Percentiles rank a stretch among this genome's conserved stretches.
phyloP scores from a whole-genome alignment of 441 rosid genomes.

The Manihot esculenta region DNA sequence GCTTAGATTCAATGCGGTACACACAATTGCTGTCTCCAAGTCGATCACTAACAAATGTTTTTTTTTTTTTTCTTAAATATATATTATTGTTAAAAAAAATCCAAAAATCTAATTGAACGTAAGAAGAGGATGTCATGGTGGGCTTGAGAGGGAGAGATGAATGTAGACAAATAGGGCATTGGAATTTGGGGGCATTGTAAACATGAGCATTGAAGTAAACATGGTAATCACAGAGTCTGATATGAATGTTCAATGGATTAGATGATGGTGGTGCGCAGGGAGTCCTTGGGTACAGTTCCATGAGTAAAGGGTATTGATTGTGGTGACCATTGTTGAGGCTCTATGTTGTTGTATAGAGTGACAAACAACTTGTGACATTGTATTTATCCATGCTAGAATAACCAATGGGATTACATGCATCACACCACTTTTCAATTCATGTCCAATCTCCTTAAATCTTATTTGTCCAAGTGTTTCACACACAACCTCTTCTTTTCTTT shows the following conservation, averaged over 20 bases:
- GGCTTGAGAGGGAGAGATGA: constrained; percentile 43
- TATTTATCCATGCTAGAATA: not conserved
- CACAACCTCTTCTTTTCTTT: too few species aligned
- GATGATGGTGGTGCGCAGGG: constrained; percentile 43
- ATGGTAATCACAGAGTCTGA: not conserved
- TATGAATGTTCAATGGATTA: constrained; percentile 56
- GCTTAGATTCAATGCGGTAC: constrained; percentile 26
- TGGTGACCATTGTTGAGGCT: constrained; percentile 8
- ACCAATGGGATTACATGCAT: not conserved
- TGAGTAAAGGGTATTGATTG: constrained; percentile 25
- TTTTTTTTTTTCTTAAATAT: too few species aligned
- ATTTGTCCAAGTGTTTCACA: too few species aligned
- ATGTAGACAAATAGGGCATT: constrained; percentile 32
- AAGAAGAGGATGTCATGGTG: not conserved
- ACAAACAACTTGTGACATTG: constrained; percentile 10
- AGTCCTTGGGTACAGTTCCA: constrained; percentile 30
- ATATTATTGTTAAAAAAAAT: too few species aligned
- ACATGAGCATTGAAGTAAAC: not conserved
- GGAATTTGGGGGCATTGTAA: constrained; percentile 29
- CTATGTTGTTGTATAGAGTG: constrained; percentile 12
- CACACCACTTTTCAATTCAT: not conserved
- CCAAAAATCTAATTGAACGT: too few species aligned
- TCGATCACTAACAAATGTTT: too few species aligned
- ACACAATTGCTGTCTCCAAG: not conserved
- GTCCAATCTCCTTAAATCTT: too few species aligned